These are phyloP conservation scores for Microsporum ferrugineum DNA, from an alignment of 2,329 filamentous ascomycete genomes.

Conservation along the genomic window DNA sequence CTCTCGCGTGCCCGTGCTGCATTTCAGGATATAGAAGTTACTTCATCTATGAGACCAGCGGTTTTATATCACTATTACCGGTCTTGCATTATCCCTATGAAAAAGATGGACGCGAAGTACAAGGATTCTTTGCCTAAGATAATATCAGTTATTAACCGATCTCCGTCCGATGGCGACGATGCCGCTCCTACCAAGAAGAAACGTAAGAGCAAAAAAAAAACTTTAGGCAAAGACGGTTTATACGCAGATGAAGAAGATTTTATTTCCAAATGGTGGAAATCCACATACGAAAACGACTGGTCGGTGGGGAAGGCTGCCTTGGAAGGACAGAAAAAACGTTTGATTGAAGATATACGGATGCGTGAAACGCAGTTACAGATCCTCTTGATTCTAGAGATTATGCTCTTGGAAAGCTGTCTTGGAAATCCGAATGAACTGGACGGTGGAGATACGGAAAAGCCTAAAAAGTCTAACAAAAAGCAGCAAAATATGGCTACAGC, in stretches of 20 bases:
- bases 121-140: conserved; percentile 33
- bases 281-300: conserved; percentile 23
- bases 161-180: conserved; percentile 28
- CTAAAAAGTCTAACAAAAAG: conserved; percentile 12
- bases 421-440: not conserved
- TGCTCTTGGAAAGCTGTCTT: conserved; percentile 30
- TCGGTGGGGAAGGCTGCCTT: conserved; percentile 15
- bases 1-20: conserved; percentile 35
- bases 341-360: conserved; percentile 34
- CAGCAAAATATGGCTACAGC: conserved; percentile 25
- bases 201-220: conserved; percentile 23
- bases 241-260: conserved; percentile 36
- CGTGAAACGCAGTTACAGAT: conserved; percentile 41
- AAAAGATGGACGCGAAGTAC: conserved; percentile 40
- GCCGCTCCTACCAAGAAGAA: conserved; percentile 21
- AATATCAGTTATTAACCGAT: conserved; percentile 26
- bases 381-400: conserved; percentile 38
- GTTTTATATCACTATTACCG: conserved; percentile 31
- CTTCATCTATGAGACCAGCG: conserved; percentile 16
- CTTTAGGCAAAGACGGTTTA: conserved; percentile 36
- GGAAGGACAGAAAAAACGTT: conserved; percentile 30
- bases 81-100: conserved; percentile 33
- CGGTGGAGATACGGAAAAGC: conserved; percentile 11
- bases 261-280: conserved; percentile 37
- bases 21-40: conserved; percentile 22